phyloP scores from a whole-genome alignment of 2,329 filamentous ascomycete species.

The Neoarthrinium moseri region DNA sequence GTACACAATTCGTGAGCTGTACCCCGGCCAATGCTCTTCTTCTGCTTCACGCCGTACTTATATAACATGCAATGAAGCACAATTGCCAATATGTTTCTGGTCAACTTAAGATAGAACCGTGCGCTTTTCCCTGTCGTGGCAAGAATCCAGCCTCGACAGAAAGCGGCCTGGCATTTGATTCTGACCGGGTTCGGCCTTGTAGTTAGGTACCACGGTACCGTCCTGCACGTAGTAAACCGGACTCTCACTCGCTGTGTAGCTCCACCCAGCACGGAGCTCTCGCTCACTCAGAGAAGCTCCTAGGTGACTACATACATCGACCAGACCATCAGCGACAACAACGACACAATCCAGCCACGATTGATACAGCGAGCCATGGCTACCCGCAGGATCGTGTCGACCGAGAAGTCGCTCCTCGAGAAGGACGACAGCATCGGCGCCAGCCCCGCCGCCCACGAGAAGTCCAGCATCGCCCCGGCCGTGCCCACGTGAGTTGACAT shows the following conservation, averaged over 20 bases:
- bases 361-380: too few relatives aligned
- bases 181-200: not conserved
- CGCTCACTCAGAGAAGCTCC: not conserved
- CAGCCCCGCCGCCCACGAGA: constrained; percentile 43
- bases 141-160: too few relatives aligned
- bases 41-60: too few relatives aligned
- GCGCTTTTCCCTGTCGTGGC: too few relatives aligned
- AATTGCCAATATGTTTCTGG: too few relatives aligned
- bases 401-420: constrained; percentile 66
- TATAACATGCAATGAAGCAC: too few relatives aligned
- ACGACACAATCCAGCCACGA: constrained; percentile 12
- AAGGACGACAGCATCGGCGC: constrained; percentile 48
- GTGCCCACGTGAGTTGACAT: constrained; percentile 68
- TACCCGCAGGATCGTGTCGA: constrained; percentile 63
- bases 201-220: too few relatives aligned
- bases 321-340: not conserved
- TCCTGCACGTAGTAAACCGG: too few relatives aligned
- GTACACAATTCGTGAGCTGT: not conserved
- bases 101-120: too few relatives aligned
- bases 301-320: not conserved
- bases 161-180: too few relatives aligned
- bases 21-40: too few relatives aligned
- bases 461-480: constrained; percentile 76
- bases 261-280: not conserved
- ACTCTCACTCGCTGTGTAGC: not conserved